Percentiles rank a stretch among this genome's conserved stretches.
Conservation (phyloP, 768 basidiomycete species). For the Lactarius pseudohatsudake region DNA sequence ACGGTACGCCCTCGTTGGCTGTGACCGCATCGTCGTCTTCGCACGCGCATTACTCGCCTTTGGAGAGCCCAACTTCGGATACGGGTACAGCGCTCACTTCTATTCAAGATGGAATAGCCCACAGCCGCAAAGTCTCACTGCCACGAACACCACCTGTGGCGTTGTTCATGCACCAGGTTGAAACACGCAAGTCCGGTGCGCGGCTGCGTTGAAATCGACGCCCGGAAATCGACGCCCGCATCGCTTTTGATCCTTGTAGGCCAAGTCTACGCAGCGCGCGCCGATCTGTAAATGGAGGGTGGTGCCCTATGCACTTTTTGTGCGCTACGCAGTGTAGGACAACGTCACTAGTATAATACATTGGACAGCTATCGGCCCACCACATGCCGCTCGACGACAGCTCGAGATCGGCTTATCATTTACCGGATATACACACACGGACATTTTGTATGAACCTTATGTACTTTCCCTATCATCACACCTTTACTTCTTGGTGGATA, state of each 20-base stretch:
- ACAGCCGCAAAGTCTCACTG: background rate
- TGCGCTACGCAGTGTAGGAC: background rate
- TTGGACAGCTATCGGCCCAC: slow-evolving; percentile 1
- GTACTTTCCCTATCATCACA: background rate
- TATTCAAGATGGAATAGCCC: slow-evolving; percentile 44
- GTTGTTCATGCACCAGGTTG: background rate
- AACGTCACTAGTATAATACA: background rate
- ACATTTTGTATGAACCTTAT: background rate
- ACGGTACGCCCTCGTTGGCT: background rate
- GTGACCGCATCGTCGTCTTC: slow-evolving; percentile 3
- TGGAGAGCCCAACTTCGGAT: slow-evolving; percentile 1
- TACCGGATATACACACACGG: background rate
- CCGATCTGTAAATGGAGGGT: background rate
- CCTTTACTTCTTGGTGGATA: background rate
- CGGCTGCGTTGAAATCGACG: background rate
- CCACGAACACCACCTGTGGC: background rate
- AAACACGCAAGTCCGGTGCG: background rate
- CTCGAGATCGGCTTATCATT: background rate
- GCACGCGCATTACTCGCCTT: slow-evolving; percentile 1
- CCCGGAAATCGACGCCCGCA: background rate
- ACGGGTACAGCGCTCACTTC: slow-evolving; percentile 37
- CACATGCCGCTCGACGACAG: background rate
- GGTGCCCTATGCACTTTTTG: background rate
- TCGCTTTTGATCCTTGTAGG: background rate
- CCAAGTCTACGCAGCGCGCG: background rate